These are phyloP conservation scores for Ophiostoma australiae DNA, from an alignment of 2,329 filamentous ascomycete genomes.

Conservation along the genomic window DNA sequence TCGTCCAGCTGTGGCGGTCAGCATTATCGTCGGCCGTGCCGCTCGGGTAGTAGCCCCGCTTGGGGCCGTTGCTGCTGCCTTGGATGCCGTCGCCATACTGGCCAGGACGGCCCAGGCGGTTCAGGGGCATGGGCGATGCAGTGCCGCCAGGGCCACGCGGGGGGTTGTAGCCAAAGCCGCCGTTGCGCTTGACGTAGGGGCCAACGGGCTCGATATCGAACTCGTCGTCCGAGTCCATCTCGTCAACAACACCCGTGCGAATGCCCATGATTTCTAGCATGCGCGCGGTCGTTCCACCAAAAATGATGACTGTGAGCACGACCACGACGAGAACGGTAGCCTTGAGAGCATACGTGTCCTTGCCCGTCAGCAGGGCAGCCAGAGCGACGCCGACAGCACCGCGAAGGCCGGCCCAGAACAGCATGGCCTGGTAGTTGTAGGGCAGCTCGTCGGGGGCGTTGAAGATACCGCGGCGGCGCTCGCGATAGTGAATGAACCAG, in stretches of 20 bases:
- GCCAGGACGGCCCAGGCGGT: slow-evolving; percentile 41
- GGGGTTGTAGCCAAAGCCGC: slow-evolving; percentile 73
- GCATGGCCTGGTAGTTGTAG: slow-evolving; percentile 96
- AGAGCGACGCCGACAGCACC: slow-evolving; percentile 94
- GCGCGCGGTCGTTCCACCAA: slow-evolving; percentile 90
- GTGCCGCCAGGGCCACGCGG: slow-evolving; percentile 44
- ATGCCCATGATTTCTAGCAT: slow-evolving; percentile 99
- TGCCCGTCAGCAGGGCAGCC: slow-evolving; percentile 78
- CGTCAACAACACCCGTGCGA: slow-evolving; percentile 89
- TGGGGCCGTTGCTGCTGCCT: slow-evolving; percentile 28
- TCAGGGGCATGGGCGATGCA: slow-evolving; percentile 53
- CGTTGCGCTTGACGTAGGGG: slow-evolving; percentile 75
- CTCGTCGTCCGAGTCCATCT: slow-evolving; percentile 95
- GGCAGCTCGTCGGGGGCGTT: slow-evolving; percentile 84
- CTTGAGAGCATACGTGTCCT: slow-evolving; percentile 74
- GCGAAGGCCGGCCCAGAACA: slow-evolving; percentile 97
- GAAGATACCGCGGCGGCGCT: slow-evolving; percentile 62
- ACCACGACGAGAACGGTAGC: slow-evolving; percentile 97
- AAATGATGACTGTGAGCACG: slow-evolving; percentile 96
- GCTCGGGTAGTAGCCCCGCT: slow-evolving; percentile 26
- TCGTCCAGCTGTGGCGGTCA: slow-evolving; percentile 47
- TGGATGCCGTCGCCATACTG: slow-evolving; percentile 16
- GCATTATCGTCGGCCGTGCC: slow-evolving; percentile 25
- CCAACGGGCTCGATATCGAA: slow-evolving; percentile 86
- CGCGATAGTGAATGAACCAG: slow-evolving; percentile 83